phyloP scores from a whole-genome alignment of 2,329 filamentous ascomycete genomes.

The Cladosporium sp. region DNA sequence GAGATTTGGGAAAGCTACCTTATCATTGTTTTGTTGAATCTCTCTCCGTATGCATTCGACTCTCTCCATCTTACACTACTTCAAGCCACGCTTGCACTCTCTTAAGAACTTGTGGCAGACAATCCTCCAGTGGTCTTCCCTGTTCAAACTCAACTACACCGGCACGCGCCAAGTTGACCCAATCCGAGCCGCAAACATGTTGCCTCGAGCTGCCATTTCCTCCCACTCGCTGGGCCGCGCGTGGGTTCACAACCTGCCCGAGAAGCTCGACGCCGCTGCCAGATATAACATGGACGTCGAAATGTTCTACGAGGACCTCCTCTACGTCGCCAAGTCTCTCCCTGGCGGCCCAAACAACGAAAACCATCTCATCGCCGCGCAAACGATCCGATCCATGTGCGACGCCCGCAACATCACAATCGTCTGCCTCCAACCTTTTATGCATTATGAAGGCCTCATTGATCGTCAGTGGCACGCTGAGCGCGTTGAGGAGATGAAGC shows the following conservation, averaged over 20 bases:
- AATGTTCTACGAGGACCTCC: constrained; percentile 72
- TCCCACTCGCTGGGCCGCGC: constrained; percentile 73
- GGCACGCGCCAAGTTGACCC: neutral
- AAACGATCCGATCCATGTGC: constrained; percentile 54
- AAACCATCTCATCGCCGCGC: constrained; percentile 53
- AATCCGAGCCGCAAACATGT: constrained; percentile 30
- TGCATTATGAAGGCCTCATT: constrained; percentile 69
- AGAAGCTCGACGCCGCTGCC: constrained; percentile 65
- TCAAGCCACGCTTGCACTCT: constrained; percentile 4
- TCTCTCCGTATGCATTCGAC: constrained; percentile 1
- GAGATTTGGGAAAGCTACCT: no score
- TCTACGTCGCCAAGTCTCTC: constrained; percentile 51
- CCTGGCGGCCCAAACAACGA: constrained; percentile 40
- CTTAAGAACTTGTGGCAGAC: constrained; percentile 4
- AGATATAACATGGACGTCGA: constrained; percentile 67
- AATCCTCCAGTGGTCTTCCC: constrained; percentile 6
- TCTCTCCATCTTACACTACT: constrained; percentile 3
- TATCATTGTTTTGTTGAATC: no score
- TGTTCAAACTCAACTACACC: constrained; percentile 1
- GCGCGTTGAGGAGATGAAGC: constrained; percentile 57
- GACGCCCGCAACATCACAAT: constrained; percentile 51
- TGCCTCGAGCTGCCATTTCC: constrained; percentile 62
- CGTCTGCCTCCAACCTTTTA: constrained; percentile 70
- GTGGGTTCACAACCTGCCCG: constrained; percentile 61
- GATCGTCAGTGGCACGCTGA: constrained; percentile 55